Conservation (phyloP, 805 yeast genomes). For the Metschnikowia lachancei region DNA sequence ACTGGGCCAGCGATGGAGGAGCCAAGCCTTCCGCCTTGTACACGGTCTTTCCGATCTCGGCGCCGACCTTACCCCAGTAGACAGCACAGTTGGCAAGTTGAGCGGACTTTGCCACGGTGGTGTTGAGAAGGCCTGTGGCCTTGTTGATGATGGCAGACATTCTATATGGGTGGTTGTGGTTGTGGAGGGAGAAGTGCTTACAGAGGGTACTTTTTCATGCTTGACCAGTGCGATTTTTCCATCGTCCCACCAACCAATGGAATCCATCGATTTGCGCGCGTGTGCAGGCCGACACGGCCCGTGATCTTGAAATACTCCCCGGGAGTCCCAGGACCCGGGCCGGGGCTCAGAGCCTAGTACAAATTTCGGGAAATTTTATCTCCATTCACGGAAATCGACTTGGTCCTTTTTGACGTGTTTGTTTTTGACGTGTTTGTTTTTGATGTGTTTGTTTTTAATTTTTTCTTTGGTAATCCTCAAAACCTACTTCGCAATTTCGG, state of each 20-base stretch:
- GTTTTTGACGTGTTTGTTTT: too few relatives aligned
- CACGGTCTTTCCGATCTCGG: slow-evolving; percentile 68
- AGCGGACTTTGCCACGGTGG: slow-evolving; percentile 36
- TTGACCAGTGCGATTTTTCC: slow-evolving; percentile 11
- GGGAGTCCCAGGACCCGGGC: too few relatives aligned
- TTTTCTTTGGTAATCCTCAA: too few relatives aligned
- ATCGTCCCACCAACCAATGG: slow-evolving; percentile 15
- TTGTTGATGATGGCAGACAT: slow-evolving; percentile 46
- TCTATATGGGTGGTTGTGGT: background rate
- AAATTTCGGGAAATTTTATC: too few relatives aligned
- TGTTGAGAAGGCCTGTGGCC: slow-evolving; percentile 39
- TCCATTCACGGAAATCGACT: too few relatives aligned
- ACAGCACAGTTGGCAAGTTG: slow-evolving; percentile 52
- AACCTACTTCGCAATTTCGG: too few relatives aligned
- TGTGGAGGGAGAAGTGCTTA: background rate
- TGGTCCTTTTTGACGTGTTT: too few relatives aligned
- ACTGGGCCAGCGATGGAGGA: slow-evolving; percentile 78
- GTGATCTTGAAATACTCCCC: slow-evolving; percentile 5
- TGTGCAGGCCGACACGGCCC: slow-evolving; percentile 12
- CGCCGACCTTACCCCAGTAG: slow-evolving; percentile 76
- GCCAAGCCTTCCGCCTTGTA: slow-evolving; percentile 90
- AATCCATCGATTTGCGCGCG: background rate
- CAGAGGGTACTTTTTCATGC: slow-evolving; percentile 1
- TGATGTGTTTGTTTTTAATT: too few relatives aligned
- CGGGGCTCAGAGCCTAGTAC: too few relatives aligned